Conservation (phyloP, 1,284 basidiomycete species). For the Xerocomus minutiporus region DNA sequence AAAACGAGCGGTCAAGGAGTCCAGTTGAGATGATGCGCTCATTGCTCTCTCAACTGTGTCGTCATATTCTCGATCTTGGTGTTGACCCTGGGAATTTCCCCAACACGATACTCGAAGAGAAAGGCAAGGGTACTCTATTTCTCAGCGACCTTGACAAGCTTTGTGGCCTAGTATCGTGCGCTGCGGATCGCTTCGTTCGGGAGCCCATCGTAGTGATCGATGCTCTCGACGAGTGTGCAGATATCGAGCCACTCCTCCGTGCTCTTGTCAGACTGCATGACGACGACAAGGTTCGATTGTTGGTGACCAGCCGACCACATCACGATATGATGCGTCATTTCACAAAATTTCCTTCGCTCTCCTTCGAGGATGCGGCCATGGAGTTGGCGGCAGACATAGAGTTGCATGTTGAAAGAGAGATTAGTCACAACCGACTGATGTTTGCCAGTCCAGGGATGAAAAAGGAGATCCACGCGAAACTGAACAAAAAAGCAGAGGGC, state of each 20-base stretch:
- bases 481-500: background rate
- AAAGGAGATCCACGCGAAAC: background rate
- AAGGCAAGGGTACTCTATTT: background rate
- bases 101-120: background rate
- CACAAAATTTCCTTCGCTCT: background rate
- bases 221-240: too few relatives aligned
- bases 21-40: background rate
- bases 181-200: background rate
- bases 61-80: background rate
- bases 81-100: background rate
- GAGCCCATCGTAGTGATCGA: background rate
- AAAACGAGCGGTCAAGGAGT: background rate
- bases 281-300: background rate
- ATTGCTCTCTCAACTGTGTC: background rate
- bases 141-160: background rate
- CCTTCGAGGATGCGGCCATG: background rate
- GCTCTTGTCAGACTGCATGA: background rate
- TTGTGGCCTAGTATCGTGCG: background rate
- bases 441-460: background rate
- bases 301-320: background rate
- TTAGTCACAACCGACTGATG: background rate
- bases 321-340: background rate
- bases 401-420: background rate
- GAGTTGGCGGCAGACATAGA: background rate
- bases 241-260: background rate